phyloP scores from a whole-genome alignment of 2,329 filamentous ascomycete species.

The Botrytis aclada region DNA sequence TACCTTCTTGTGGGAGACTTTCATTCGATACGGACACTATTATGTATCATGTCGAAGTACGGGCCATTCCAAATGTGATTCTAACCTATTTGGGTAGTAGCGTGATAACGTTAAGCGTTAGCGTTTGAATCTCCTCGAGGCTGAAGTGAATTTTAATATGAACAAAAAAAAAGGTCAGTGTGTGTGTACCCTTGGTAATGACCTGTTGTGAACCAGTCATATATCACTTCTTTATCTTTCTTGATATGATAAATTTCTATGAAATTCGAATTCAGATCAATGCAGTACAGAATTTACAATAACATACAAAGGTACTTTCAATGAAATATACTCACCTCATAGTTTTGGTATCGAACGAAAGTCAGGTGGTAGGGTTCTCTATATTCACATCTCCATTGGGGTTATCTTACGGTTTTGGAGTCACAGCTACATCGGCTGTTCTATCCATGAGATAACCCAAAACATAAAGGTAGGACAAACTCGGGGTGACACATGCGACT shows the following conservation, averaged over 20 bases:
- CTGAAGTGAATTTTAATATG: slow-evolving; percentile 4
- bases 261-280: neutral
- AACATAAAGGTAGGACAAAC: neutral
- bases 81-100: neutral
- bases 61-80: neutral
- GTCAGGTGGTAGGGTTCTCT: neutral
- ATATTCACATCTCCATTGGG: neutral
- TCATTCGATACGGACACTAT: slow-evolving; percentile 8
- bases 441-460: neutral
- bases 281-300: neutral
- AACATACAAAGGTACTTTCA: neutral
- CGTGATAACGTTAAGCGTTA: neutral
- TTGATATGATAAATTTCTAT: neutral
- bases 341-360: neutral
- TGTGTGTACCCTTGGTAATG: neutral
- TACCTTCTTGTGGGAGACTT: slow-evolving; percentile 4
- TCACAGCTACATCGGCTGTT: neutral
- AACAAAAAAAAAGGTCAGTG: neutral
- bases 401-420: neutral
- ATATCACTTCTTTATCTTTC: neutral
- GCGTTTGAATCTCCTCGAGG: neutral
- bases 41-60: slow-evolving; percentile 5
- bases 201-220: neutral
- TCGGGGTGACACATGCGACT: slow-evolving; percentile 8
- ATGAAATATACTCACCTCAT: neutral